A percentile compares a stretch with the other conserved stretches of the same genome.
Evolutionary conservation across 1,139 yeast genomes (phyloP).

Genomic region (Insectozyma bohioensis): DNA sequence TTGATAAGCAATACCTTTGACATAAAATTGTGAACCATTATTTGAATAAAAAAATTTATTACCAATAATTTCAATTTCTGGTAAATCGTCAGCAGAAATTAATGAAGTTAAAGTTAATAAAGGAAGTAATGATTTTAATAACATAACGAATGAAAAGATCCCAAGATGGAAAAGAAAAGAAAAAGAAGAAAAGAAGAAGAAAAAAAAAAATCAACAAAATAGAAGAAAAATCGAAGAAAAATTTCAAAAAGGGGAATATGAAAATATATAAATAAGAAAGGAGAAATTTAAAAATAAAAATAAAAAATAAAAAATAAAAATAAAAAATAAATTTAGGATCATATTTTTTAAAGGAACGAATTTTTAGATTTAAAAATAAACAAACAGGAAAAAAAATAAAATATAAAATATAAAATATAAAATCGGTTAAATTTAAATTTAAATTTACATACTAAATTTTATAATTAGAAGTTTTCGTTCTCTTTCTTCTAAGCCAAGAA

Average conservation of each 20-base stretch:
- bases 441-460: no score
- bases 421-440: no score
- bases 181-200: conserved; percentile 4
- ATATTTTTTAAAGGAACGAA: background rate
- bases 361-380: background rate
- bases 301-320: background rate
- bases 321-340: background rate
- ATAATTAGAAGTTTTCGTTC: no score
- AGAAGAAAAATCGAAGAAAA: conserved; percentile 1
- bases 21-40: conserved; percentile 46
- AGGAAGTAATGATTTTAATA: conserved; percentile 37
- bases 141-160: conserved; percentile 25
- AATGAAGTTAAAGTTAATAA: conserved; percentile 21
- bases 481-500: no score
- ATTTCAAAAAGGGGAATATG: background rate
- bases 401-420: no score
- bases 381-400: background rate
- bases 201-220: no score
- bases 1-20: conserved; percentile 50
- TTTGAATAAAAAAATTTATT: conserved; percentile 46
- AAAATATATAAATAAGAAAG: background rate
- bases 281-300: background rate
- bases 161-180: conserved; percentile 1
- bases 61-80: conserved; percentile 44
- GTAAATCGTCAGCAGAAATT: conserved; percentile 20